Base-by-base conservation (phyloP, 331 rosid species). In the Rhamnella rubrinervis region DNA sequence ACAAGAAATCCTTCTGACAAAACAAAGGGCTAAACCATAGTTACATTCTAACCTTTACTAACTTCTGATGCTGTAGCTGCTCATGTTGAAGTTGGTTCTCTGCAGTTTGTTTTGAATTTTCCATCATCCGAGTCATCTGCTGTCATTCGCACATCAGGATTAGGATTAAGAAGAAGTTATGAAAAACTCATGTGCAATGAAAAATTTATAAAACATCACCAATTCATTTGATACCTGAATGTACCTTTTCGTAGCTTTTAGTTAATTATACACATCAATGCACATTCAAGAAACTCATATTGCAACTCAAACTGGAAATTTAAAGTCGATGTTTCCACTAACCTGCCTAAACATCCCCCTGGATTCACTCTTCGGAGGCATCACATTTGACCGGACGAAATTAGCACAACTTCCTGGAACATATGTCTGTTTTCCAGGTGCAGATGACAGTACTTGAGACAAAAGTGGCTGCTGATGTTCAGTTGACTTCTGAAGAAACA, bases 381-480 rank as follows among this genome's bases (percentile, higher is more conserved):
- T 75, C 69, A 15, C 66, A 62, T 71, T 20, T 68, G 70, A 76
- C 63, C 28, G 62, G 55, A 23, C 41, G 56, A 7, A 46, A 26
- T 71, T 55, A 37, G 70, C 28, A 67, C 76, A 61, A 41, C 56
- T 62, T 82, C 71, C 71, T 47, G 63, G 67, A 71, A 52, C 25
- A 61, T 59, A 59, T 52, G 75, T 41, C 61, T 73, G 82, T 31
- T 59, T 76, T 59, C 55, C 40, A 53, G 73, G 65, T 65, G 68
- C 50, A 66, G 68, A n/a, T 41, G 67, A 20, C 66, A 2, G 55
- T 61, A 50, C 68, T 81, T 78, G 77, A 72, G 69, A 69, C 37
- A 52, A 74, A 61, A 62, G 15, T 26, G 83, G 63, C 28, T 78
- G 72, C 71, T 63, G 78, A 65, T 66, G 62, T 65, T 78, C 89